These are phyloP conservation scores for Murraya paniculata DNA, from an alignment of 345 rosid species.

Conservation along the genomic window DNA sequence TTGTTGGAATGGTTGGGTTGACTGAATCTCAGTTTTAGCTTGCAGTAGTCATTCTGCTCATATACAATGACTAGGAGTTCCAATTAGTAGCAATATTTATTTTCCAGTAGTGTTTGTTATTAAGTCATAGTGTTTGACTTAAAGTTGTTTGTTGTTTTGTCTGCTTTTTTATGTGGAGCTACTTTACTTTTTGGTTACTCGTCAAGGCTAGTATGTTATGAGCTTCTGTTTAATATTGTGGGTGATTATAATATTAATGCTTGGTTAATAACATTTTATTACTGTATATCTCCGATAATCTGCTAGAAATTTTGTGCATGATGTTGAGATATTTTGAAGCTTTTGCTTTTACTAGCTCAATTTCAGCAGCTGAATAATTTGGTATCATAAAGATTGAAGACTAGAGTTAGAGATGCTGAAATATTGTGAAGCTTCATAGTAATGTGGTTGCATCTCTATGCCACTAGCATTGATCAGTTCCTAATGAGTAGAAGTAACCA, in stretches of 20 bases:
- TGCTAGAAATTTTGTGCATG: conserved; percentile 11
- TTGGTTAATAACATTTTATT: conserved; percentile 1
- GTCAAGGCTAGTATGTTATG: conserved; percentile 14
- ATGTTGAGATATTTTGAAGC: background rate
- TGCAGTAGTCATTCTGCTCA: conserved; percentile 28
- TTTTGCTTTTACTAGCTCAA: conserved; percentile 10
- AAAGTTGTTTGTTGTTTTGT: conserved; percentile 5
- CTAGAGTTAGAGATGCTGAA: conserved; percentile 11
- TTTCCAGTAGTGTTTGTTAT: conserved; percentile 12
- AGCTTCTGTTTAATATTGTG: conserved; percentile 15
- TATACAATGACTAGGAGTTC: conserved; percentile 32
- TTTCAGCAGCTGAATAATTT: conserved; percentile 6
- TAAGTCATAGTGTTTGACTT: conserved; percentile 17
- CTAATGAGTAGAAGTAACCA: conserved; percentile 10
- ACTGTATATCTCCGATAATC: background rate
- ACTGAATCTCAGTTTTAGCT: conserved; percentile 29
- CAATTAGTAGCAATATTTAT: conserved; percentile 18
- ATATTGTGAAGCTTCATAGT: conserved; percentile 20
- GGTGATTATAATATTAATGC: conserved; percentile 2
- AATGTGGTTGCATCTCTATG: conserved; percentile 15
- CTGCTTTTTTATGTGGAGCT: conserved; percentile 7
- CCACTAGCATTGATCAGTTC: background rate
- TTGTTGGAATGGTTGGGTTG: conserved; percentile 33
- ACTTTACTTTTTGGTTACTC: conserved; percentile 7
- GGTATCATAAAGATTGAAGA: conserved; percentile 11